phyloP scores from a whole-genome alignment of 495 filamentous ascomycete genomes.

The Podospora sp. region DNA sequence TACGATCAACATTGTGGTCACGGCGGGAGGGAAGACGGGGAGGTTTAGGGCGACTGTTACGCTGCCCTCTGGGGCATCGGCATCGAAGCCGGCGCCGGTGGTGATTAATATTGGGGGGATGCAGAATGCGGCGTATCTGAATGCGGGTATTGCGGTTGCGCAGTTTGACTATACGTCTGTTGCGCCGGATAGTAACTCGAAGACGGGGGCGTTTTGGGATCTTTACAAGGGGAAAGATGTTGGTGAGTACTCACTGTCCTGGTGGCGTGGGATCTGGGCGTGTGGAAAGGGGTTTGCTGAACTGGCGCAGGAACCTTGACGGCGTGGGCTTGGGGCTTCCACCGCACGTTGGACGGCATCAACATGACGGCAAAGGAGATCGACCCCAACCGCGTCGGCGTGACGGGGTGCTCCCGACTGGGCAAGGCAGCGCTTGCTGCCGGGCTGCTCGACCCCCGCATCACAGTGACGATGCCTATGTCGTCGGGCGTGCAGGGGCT shows the following conservation, averaged over 20 bases:
- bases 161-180: slow-evolving; percentile 55
- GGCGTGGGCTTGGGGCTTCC: slow-evolving; percentile 60
- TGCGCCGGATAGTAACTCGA: slow-evolving; percentile 53
- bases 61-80: slow-evolving; percentile 45
- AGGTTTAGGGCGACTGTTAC: slow-evolving; percentile 49
- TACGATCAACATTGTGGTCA: slow-evolving; percentile 50
- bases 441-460: slow-evolving; percentile 54
- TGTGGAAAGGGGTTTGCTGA: neutral
- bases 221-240: slow-evolving; percentile 56
- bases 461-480: slow-evolving; percentile 60
- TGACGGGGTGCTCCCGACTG: slow-evolving; percentile 56
- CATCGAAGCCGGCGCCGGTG: slow-evolving; percentile 46
- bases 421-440: slow-evolving; percentile 57
- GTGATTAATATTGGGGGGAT: slow-evolving; percentile 60
- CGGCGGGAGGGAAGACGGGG: slow-evolving; percentile 49
- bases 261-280: neutral
- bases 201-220: slow-evolving; percentile 56
- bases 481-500: slow-evolving; percentile 55
- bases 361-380: slow-evolving; percentile 54
- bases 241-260: slow-evolving; percentile 37
- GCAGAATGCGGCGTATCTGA: slow-evolving; percentile 53
- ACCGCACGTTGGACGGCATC: slow-evolving; percentile 54
- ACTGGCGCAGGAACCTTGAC: slow-evolving; percentile 46
- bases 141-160: slow-evolving; percentile 53
- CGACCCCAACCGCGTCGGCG: slow-evolving; percentile 49